A percentile compares a stretch with the other conserved stretches of the same genome.
These are phyloP conservation scores for Cercophora scortea DNA, from an alignment of 495 filamentous ascomycete species.

Conservation along the genomic window DNA sequence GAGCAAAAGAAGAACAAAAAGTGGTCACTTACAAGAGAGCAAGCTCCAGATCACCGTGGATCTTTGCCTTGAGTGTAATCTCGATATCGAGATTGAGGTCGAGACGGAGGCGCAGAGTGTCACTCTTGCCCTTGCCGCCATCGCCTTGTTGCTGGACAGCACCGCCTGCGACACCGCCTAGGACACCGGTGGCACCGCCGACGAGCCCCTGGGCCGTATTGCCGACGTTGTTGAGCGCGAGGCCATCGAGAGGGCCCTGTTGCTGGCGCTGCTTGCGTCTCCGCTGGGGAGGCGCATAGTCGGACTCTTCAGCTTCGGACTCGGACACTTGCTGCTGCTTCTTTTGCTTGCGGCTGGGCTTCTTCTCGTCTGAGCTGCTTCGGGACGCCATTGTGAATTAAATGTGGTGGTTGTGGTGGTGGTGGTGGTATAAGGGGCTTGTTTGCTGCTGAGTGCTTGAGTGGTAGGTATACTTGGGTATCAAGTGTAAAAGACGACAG, in stretches of 20 bases:
- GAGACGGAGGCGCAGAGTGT: slow-evolving; percentile 67
- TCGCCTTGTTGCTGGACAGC: slow-evolving; percentile 36
- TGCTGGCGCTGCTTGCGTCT: slow-evolving; percentile 32
- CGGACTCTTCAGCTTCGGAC: slow-evolving; percentile 34
- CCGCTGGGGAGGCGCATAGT: slow-evolving; percentile 23
- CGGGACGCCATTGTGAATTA: slow-evolving; percentile 22
- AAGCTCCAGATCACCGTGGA: slow-evolving; percentile 81
- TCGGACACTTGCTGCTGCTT: slow-evolving; percentile 26
- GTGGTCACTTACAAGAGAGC: slow-evolving; percentile 63
- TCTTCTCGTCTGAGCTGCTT: slow-evolving; percentile 27
- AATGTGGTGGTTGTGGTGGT: background rate
- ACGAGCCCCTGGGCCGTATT: slow-evolving; percentile 58
- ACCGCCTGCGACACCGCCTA: slow-evolving; percentile 50
- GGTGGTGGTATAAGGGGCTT: background rate
- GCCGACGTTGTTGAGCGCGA: slow-evolving; percentile 52
- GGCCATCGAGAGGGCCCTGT: slow-evolving; percentile 46
- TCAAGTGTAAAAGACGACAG: background rate
- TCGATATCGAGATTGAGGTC: slow-evolving; percentile 86
- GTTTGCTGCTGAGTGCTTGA: background rate
- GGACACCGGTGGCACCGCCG: slow-evolving; percentile 46
- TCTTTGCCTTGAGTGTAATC: slow-evolving; percentile 86
- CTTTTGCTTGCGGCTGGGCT: slow-evolving; percentile 20
- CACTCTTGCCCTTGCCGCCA: slow-evolving; percentile 44
- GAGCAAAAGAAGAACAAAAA: slow-evolving; percentile 1
- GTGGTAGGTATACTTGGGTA: background rate